Conservation (phyloP, 768 basidiomycete species). For the Obba rivulosa region DNA sequence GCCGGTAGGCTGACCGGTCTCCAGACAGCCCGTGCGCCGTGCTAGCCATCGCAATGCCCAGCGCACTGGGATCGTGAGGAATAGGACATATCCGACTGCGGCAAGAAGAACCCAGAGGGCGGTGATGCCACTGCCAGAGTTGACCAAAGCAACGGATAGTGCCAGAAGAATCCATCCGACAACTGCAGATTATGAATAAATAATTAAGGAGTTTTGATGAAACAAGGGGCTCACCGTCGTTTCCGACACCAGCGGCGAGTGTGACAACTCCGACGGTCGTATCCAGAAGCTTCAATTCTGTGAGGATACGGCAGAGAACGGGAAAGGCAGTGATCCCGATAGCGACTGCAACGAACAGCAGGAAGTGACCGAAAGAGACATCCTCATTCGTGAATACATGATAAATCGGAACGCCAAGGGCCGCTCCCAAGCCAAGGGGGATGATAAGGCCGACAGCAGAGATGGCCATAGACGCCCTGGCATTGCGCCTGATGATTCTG, state of each 20-base stretch:
- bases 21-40: constrained; percentile 62
- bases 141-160: constrained; percentile 78
- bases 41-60: constrained; percentile 66
- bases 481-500: constrained; percentile 59
- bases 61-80: constrained; percentile 61
- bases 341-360: constrained; percentile 82
- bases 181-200: constrained; percentile 6
- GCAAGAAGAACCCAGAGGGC: constrained; percentile 79
- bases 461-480: constrained; percentile 51
- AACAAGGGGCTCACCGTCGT: constrained; percentile 42
- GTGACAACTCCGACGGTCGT: constrained; percentile 82
- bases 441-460: constrained; percentile 65
- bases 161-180: constrained; percentile 85
- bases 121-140: constrained; percentile 65
- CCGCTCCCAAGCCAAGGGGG: constrained; percentile 79
- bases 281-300: constrained; percentile 75
- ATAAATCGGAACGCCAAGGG: constrained; percentile 69
- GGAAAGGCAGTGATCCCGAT: constrained; percentile 81
- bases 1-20: constrained; percentile 65
- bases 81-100: constrained; percentile 56
- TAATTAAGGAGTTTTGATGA: not conserved
- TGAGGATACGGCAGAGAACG: constrained; percentile 79
- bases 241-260: constrained; percentile 75
- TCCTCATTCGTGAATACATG: constrained; percentile 50
- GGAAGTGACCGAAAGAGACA: constrained; percentile 74